Conservation (phyloP, 176 grass and related monocot species). For the Oryza coarctata region DNA sequence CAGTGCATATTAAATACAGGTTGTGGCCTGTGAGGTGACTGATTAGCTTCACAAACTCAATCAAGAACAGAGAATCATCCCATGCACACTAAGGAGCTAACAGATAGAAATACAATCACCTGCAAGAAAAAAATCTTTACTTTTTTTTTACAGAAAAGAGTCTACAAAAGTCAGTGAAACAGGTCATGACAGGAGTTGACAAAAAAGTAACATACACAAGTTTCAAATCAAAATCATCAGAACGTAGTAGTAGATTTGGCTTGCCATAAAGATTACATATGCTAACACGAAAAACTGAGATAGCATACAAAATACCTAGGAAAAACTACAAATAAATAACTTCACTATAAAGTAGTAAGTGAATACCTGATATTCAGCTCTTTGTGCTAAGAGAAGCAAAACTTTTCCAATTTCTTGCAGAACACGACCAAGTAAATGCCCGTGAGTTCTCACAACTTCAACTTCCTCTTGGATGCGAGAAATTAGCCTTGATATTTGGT, state of each 20-base stretch:
- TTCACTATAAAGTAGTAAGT: conserved; percentile 18
- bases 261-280: neutral
- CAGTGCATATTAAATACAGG: neutral
- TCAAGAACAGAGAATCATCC: neutral
- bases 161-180: neutral
- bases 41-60: conserved; percentile 12
- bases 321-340: conserved; percentile 26
- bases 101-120: neutral
- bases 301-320: neutral
- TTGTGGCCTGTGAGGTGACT: neutral
- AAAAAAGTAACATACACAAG: neutral
- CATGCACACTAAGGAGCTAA: neutral
- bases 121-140: neutral
- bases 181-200: neutral
- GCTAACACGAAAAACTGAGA: neutral
- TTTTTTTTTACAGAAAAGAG: neutral
- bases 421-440: conserved; percentile 79
- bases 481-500: conserved; percentile 94
- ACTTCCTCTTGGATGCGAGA: conserved; percentile 97
- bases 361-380: conserved; percentile 95
- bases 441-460: conserved; percentile 92
- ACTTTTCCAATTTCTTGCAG: conserved; percentile 86
- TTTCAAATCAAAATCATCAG: conserved; percentile 6
- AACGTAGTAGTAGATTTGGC: neutral
- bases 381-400: conserved; percentile 76